Evolutionary conservation across 306 rosid genomes (phyloP), one percentile per base, ranked within the genome.

Genomic region (Acacia melanoxylon): DNA sequence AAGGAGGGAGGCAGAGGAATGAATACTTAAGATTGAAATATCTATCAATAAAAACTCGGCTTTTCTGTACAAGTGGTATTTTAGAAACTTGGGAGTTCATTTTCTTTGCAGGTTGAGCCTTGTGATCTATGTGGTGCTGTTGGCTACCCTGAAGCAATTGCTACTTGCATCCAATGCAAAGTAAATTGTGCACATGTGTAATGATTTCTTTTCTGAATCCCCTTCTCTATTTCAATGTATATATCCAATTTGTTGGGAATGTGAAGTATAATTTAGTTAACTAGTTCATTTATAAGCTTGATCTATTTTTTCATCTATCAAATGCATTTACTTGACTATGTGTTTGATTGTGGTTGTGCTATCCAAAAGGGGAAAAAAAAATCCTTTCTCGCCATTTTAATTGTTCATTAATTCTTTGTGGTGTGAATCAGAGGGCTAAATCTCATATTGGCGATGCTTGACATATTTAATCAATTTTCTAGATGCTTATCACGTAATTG

Each of bases 71-170:
- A 19, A 66, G 41, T 68, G 33, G 78, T 17, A 44, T 72, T 83
- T 78, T 41, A 58, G 22, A 24, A 44, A 22, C 5, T 71, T 44
- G 65, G 54, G 77, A 24, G 78, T 37, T 85, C 70, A 82, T 72
- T 68, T 81, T 45, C 72, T 54, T 58, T 83, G 82, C 92, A 93
- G 98, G 85, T 46, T 41, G 66, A 70, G 68, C 87, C 82, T 13
- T 93, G 98, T 22, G 88, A 89, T 62, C 58, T 72, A 44, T 93
- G 98, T 31, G 97, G 93, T 29, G 80, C 24, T 68, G 69, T 14
- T 86, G 89, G 89, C 40, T 79, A 24, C 68, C 19, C 24, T 10
- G 91, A 90, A 40, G 19, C 65, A 65, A 69, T 83, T 76, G 82
- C 48, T 22, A 80, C 87, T 72, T 93, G 97, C 83, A 31, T 58